Percentiles rank a stretch among this genome's conserved stretches.
Evolutionary conservation across 768 basidiomycete genomes (phyloP).

Genomic region (Russula brevipes): DNA sequence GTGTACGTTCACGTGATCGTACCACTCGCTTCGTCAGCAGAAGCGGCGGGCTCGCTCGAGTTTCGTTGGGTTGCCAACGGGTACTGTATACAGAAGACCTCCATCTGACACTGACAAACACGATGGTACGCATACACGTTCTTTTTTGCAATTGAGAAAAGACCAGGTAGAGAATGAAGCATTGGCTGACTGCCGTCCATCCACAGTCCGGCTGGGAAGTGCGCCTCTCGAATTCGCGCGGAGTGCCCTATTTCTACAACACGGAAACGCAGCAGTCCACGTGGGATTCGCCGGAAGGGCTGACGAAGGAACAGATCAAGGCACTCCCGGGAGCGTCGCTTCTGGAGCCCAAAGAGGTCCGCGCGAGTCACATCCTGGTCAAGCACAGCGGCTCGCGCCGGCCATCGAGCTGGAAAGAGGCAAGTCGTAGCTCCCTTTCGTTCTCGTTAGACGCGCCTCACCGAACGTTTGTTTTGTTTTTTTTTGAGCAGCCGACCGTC

Average conservation of each 20-base stretch:
- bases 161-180: too few species aligned
- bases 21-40: too few species aligned
- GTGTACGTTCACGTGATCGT: too few species aligned
- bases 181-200: neutral
- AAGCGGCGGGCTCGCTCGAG: too few species aligned
- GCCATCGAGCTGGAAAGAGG: constrained; percentile 83
- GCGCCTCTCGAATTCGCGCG: constrained; percentile 72
- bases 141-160: neutral
- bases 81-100: neutral
- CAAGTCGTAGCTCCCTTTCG: constrained; percentile 32
- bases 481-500: constrained; percentile 52
- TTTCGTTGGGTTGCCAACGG: too few species aligned
- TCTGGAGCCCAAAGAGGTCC: constrained; percentile 56
- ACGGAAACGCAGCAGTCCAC: constrained; percentile 57
- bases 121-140: constrained; percentile 7
- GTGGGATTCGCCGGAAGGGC: constrained; percentile 70
- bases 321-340: constrained; percentile 65
- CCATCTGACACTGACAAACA: neutral
- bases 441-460: constrained; percentile 1
- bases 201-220: constrained; percentile 63
- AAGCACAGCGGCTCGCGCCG: constrained; percentile 82
- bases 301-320: constrained; percentile 56
- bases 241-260: constrained; percentile 88
- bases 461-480: neutral
- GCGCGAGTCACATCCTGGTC: constrained; percentile 92